Evolutionary conservation across 1,284 basidiomycete genomes (phyloP), one percentile per base, ranked within the genome.

Genomic region (Exobasidium cylindrosporum): DNA sequence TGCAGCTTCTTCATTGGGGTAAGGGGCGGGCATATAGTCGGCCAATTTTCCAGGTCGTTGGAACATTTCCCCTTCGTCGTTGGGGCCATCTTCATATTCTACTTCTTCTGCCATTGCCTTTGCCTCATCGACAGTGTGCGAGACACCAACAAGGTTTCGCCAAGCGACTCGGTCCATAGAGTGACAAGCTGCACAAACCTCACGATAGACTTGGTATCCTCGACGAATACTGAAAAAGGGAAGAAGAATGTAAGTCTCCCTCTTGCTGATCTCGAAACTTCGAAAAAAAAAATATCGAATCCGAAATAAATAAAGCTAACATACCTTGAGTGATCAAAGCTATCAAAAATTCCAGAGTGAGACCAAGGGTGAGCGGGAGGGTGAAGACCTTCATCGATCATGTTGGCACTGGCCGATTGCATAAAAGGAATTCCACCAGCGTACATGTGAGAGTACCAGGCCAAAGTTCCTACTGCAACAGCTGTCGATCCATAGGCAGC

Each of bases 111-210:
- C 95, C 89, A 98, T 88, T 7, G 85, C 85, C 82, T 92, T 92
- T 68, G 85, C 86, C 83, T 99, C 95, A 73, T 95, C 91, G 56
- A 86, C 95, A 67, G 89, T 92, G 84, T 98, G 96, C 43, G 93
- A 97, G 63, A 97, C 92, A 80, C 93, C 96, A 73, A 99, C 96
- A 64, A 99, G 85, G 84, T 98, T 99, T 80, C 96, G 91, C 96
- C 96, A 99, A 66, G 96, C 96, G 81, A 98, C 94, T 76, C 96
- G 92, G 84, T 98, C 92, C 64, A 99, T 88, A 53, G 96, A 98
- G 83, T 99, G 96, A 83, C 96, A 99, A 17, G 96, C 91, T 4
- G 95, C 90, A 82, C 96, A 98, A 63, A 99, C 96, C 84, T 98
- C 95, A 65, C 93, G 91, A 85, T 99, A 99, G 57, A 99, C 96